phyloP scores from a whole-genome alignment of 495 filamentous ascomycete species.

The Apodospora peruviana region DNA sequence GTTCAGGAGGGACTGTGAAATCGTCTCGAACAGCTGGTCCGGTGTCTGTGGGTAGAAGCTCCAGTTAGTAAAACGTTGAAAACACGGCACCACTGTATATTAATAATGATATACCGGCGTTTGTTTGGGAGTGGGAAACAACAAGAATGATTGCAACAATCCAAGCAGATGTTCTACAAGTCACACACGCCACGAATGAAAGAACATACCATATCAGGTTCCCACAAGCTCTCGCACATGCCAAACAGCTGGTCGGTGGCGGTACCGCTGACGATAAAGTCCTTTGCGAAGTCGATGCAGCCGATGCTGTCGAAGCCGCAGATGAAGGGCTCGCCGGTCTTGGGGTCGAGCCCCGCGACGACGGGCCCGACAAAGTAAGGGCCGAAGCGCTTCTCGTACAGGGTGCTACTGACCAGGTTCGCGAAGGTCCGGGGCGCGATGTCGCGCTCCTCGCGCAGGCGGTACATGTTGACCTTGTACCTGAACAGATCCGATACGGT shows the following conservation, averaged over 20 bases:
- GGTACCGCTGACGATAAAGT: slow-evolving; percentile 97
- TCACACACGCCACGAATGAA: neutral
- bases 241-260: slow-evolving; percentile 96
- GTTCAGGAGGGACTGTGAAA: slow-evolving; percentile 94
- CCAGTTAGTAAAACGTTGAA: no score
- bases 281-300: slow-evolving; percentile 98
- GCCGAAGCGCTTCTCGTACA: slow-evolving; percentile 95
- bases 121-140: no score
- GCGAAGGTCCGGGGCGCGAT: slow-evolving; percentile 93
- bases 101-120: no score
- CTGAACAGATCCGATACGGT: slow-evolving; percentile 97
- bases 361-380: slow-evolving; percentile 95
- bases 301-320: slow-evolving; percentile 99
- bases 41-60: slow-evolving; percentile 54
- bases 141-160: no score
- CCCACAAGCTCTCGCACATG: slow-evolving; percentile 97
- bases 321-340: slow-evolving; percentile 89
- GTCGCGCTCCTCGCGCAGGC: slow-evolving; percentile 91
- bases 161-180: neutral
- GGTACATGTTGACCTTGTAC: slow-evolving; percentile 99
- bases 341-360: slow-evolving; percentile 87
- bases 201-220: slow-evolving; percentile 79
- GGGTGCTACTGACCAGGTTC: slow-evolving; percentile 81
- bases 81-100: no score
- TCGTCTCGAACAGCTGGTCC: slow-evolving; percentile 96